phyloP scores from a whole-genome alignment of 2,329 filamentous ascomycete species.

The Mycosphaerella sp. region DNA sequence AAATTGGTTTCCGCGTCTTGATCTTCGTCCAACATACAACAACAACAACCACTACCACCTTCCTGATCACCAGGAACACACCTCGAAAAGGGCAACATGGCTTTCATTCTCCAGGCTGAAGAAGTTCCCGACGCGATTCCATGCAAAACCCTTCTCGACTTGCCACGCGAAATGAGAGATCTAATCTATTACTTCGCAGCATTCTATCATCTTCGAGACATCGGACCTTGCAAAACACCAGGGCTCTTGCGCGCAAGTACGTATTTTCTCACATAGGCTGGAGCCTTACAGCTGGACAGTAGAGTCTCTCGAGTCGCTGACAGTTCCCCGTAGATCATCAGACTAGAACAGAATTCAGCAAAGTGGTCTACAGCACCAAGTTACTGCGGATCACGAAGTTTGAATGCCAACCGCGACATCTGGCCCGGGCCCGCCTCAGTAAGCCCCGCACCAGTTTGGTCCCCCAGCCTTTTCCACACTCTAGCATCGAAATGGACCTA shows the following conservation, averaged over 20 bases:
- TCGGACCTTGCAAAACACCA: background rate
- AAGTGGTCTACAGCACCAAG: conserved; percentile 2
- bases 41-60: too few species aligned
- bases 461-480: too few species aligned
- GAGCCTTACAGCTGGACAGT: too few species aligned
- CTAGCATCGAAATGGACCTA: too few species aligned
- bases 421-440: too few species aligned
- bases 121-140: background rate
- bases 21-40: too few species aligned
- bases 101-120: background rate
- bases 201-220: background rate
- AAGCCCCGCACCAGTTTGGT: too few species aligned
- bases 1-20: too few species aligned
- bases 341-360: background rate
- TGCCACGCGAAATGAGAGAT: conserved; percentile 11
- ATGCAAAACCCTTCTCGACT: background rate
- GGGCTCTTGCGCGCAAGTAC: background rate
- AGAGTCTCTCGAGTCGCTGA: background rate
- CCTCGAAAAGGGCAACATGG: background rate
- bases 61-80: too few species aligned
- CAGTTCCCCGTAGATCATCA: background rate
- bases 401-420: too few species aligned
- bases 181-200: conserved; percentile 9
- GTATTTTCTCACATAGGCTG: background rate
- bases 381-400: background rate